Conservation (phyloP, 306 rosid species). For the Glycine tomentella region DNA sequence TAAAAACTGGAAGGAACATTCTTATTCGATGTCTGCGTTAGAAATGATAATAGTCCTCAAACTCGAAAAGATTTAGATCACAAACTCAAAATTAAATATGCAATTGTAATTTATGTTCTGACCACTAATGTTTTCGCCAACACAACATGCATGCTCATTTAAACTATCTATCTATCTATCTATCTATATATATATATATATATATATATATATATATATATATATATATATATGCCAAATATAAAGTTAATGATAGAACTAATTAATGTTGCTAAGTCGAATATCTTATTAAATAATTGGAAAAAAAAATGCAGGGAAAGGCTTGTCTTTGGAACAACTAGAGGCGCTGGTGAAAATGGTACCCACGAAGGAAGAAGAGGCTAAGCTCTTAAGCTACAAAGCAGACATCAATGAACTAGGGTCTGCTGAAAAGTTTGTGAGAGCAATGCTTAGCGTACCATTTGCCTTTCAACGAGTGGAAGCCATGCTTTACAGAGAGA, state of each 20-base stretch:
- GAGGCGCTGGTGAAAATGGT: slow-evolving; percentile 24
- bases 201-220: no score
- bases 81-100: background rate
- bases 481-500: slow-evolving; percentile 21
- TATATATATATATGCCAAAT: background rate
- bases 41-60: background rate
- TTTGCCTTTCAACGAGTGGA: slow-evolving; percentile 1
- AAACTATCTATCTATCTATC: no score
- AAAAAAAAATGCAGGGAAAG: slow-evolving; percentile 12
- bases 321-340: slow-evolving; percentile 11
- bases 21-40: background rate
- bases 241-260: background rate
- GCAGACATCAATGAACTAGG: background rate
- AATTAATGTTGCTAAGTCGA: background rate
- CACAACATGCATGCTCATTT: background rate
- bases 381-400: background rate
- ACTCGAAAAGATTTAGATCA: no score
- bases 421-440: slow-evolving; percentile 13
- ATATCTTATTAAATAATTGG: background rate
- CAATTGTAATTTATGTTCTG: background rate
- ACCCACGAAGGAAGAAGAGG: slow-evolving; percentile 20
- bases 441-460: slow-evolving; percentile 11
- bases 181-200: no score
- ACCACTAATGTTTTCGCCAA: background rate
- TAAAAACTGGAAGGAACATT: background rate